Base-by-base conservation (phyloP, 371 early-diverging fungal genomes). In the Rhizomucor pusillus region DNA sequence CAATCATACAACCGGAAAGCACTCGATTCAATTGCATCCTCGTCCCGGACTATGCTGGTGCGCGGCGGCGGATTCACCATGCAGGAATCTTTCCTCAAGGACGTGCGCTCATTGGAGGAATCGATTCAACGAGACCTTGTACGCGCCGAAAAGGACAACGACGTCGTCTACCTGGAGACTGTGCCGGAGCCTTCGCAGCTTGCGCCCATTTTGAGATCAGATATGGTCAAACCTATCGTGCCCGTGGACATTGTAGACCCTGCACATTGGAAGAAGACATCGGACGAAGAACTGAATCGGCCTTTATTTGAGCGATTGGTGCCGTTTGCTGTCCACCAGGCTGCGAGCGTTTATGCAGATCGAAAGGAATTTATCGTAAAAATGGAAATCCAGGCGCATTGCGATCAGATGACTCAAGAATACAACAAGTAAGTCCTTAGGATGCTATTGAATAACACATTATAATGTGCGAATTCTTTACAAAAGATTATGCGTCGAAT, bases 271-370 rank as follows among this genome's bases (percentile, higher is more conserved):
- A 44, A 49, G 0, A 59, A 61, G 1, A 54, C 55, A 24, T 62
- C 67, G 33, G 68, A 73, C 40, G 61, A 70, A 23, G 65, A 82
- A 19, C 59, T 89, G 9, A 86, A 88, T 22, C 66, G 82, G 12
- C 93, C 94, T 1, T 65, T 94, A 51, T 95, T 96, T 60, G 76
- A 82, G 39, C 77, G 77, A 4, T 71, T 95, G n/a, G 89, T 94
- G 1, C 97, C 97, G 6, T 88, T 91, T 70, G 90, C 89, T 1
- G 89, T 94, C 2, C 94, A 94, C 68, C 90, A 93, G 62, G 91
- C 92, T 1, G 89, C 84, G 1, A 90, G 90, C 43, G 79, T 90
- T 0, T 95, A 93, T 68, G 69, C 77, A 7, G 85, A 88, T 58
- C 79, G 86, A 37, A 90, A 87, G 60, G 90, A 94, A 35, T 71